Conservation (phyloP, 345 rosid genomes). For the Durio zibethinus region DNA sequence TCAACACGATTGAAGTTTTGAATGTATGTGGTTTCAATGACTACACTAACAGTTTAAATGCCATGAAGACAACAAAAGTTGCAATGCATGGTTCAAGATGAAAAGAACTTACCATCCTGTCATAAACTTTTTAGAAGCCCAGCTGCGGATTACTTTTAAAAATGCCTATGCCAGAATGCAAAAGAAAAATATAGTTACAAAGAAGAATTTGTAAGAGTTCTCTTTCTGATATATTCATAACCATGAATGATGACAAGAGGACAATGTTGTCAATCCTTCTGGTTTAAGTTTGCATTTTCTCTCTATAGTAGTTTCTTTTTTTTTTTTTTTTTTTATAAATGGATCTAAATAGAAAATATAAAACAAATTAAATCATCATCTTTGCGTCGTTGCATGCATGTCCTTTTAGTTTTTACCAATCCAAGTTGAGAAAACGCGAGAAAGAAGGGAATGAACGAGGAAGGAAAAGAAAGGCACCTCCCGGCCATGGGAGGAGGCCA, state of each 20-base stretch:
- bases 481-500: constrained; percentile 36
- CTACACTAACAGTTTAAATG: background rate
- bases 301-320: too few relatives aligned
- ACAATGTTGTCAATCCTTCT: background rate
- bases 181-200: background rate
- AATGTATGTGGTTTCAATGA: background rate
- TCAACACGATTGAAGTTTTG: background rate
- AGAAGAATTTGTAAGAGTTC: background rate
- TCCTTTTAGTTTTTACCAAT: background rate
- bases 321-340: background rate
- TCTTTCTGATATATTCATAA: background rate
- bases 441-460: background rate
- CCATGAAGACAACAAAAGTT: background rate
- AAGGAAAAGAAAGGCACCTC: constrained; percentile 34
- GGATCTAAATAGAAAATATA: too few relatives aligned
- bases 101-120: constrained; percentile 58
- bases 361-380: background rate
- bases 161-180: constrained; percentile 36
- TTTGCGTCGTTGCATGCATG: background rate
- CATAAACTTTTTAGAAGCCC: constrained; percentile 73
- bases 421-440: background rate
- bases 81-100: background rate
- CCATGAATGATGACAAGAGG: background rate
- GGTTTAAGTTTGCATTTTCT: background rate
- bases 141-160: constrained; percentile 58